These are phyloP conservation scores for Oryza australiensis DNA, from an alignment of 176 grass and related monocot species.

Conservation along the genomic window DNA sequence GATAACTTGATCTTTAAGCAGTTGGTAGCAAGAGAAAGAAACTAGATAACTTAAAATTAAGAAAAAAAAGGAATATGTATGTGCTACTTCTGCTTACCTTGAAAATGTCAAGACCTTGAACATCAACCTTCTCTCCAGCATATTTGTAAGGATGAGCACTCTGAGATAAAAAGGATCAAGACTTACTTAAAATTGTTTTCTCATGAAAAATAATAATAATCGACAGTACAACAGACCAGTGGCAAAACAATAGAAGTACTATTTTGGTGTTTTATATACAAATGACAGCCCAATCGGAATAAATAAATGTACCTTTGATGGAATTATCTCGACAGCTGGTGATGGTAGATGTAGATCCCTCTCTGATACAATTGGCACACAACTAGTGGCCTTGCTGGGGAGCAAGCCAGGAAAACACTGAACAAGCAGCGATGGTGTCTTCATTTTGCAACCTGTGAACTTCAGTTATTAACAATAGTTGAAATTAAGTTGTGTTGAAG, in stretches of 20 bases:
- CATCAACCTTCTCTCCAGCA: conserved; percentile 92
- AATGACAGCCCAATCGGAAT: not conserved
- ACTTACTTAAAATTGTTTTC: not conserved
- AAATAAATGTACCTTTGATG: conserved; percentile 61
- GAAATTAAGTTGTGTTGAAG: conserved; percentile 8
- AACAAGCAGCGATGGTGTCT: conserved; percentile 67
- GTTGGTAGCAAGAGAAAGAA: conserved; percentile 1
- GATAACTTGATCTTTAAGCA: not conserved
- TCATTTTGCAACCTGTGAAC: conserved; percentile 47
- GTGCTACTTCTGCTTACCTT: conserved; percentile 53
- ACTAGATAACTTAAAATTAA: not conserved
- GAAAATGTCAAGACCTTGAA: conserved; percentile 85
- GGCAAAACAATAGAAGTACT: not conserved
- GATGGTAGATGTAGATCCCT: conserved; percentile 80
- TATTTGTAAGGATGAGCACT: conserved; percentile 91
- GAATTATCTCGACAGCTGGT: conserved; percentile 90
- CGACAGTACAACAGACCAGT: not conserved
- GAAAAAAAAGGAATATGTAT: not conserved
- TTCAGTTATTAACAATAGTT: not conserved
- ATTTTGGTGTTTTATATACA: not conserved
- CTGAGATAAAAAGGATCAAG: conserved; percentile 43
- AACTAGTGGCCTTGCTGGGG: conserved; percentile 55
- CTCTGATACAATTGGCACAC: conserved; percentile 75
- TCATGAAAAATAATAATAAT: not conserved
- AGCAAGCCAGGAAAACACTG: conserved; percentile 81